Evolutionary conservation across 495 filamentous ascomycete species (phyloP).

Genomic region (Oidiodendron maius): DNA sequence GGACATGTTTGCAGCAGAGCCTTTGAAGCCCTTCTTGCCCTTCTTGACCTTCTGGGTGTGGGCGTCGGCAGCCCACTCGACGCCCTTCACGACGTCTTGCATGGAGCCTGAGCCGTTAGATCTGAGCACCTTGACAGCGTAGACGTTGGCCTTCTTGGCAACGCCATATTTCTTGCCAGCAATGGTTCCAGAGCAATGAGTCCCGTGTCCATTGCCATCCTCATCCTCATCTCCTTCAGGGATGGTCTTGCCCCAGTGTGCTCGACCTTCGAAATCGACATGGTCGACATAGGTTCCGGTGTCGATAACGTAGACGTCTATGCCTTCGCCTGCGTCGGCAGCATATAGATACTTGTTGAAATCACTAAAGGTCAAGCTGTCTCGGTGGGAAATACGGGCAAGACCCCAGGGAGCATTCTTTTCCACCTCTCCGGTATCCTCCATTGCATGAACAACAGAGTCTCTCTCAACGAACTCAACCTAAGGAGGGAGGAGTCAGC

Average conservation of each 20-base stretch:
- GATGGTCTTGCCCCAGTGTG: conserved; percentile 94
- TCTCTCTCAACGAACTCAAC: conserved; percentile 96
- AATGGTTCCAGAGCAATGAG: conserved; percentile 97
- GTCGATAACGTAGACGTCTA: conserved; percentile 98
- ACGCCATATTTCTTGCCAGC: conserved; percentile 99
- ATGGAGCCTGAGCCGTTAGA: conserved; percentile 98
- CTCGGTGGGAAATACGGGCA: conserved; percentile 93
- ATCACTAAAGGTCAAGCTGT: conserved; percentile 76
- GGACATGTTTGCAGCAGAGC: conserved; percentile 98
- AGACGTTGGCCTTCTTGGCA: conserved; percentile 95
- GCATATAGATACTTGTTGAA: conserved; percentile 99
- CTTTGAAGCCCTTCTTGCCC: conserved; percentile 89
- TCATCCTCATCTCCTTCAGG: conserved; percentile 74
- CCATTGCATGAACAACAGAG: conserved; percentile 78
- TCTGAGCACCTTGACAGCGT: conserved; percentile 95
- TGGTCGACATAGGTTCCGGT: conserved; percentile 92
- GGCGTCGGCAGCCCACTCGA: conserved; percentile 83
- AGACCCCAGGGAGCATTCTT: conserved; percentile 96
- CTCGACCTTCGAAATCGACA: conserved; percentile 95
- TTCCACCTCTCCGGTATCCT: conserved; percentile 51
- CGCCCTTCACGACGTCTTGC: conserved; percentile 97
- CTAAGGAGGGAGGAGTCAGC: conserved; percentile 39
- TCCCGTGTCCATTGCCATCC: conserved; percentile 98
- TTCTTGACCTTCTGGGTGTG: conserved; percentile 69
- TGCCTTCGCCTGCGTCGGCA: conserved; percentile 87